Evolutionary conservation across 2,329 filamentous ascomycete genomes (phyloP), one percentile per base, ranked within the genome.

Genomic region (Parasarocladium wereldwijsianum): DNA sequence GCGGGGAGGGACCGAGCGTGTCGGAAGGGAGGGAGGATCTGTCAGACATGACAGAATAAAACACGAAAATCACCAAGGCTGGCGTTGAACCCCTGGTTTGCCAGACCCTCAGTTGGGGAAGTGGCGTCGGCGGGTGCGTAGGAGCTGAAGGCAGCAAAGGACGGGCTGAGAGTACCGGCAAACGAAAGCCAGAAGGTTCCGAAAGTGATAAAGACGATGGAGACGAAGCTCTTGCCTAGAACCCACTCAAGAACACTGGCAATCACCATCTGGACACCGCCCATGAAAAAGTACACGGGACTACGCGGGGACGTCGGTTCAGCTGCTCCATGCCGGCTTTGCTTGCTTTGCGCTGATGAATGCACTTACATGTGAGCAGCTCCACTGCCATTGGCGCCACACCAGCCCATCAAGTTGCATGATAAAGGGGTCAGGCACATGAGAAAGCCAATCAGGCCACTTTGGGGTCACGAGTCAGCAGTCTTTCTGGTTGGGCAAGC

Each of bases 201-300:
- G 36, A 61, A 66, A 11, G 58, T 51, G 32, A 50, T 54, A 44
- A 74, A 74, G 17, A 74, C 69, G 21, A 70, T 60, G 28, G 61
- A 66, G 0, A 67, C 57, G 38, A 73, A 74, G 4, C 65, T 73
- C 42, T 72, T 70, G 21, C 67, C 68, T 2, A 72, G 50, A 32
- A 71, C 47, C 43, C 64, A 71, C 42, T 73, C 69, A 21, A 71
- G 52, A 2, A 72, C 40, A 14, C 63, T 62, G 1, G 60, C 60
- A 15, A 70, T 39, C 11, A 64, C 42, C 50, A 70, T 57, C 31
- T 70, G 53, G 7, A 70, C 41, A 3, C 67, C 68, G 3, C 65
- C 67, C 33, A 67, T 58, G 46, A 66, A 69, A 41, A 60, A 53
- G 39, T 58, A 64, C 2, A 52, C 46, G 5, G 58, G 59, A 14